Evolutionary conservation across 441 rosid genomes (phyloP).

Genomic region (Brassica balearica): DNA sequence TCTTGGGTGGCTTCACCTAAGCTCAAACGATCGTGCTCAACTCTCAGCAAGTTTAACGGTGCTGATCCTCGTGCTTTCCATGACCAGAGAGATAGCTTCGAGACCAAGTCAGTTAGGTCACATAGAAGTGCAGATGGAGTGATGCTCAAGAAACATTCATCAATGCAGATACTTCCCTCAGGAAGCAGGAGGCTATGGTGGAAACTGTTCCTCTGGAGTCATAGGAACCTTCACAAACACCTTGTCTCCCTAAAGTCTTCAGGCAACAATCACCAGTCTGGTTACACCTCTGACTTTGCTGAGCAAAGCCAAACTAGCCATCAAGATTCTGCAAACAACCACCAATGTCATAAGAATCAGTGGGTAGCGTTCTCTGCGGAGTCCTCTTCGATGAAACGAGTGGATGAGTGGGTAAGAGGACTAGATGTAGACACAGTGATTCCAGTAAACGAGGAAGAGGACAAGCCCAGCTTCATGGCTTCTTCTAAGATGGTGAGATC

Average conservation of each 20-base stretch:
- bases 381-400: slow-evolving; percentile 72
- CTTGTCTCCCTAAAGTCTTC: slow-evolving; percentile 47
- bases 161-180: slow-evolving; percentile 92
- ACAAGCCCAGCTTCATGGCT: slow-evolving; percentile 48
- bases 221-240: slow-evolving; percentile 74
- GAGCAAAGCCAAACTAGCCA: slow-evolving; percentile 58
- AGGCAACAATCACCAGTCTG: slow-evolving; percentile 68
- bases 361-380: slow-evolving; percentile 85
- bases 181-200: slow-evolving; percentile 85
- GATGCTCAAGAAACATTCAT: slow-evolving; percentile 90
- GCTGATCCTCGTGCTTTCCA: slow-evolving; percentile 47
- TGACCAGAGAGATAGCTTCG: slow-evolving; percentile 45
- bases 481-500: slow-evolving; percentile 66
- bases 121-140: slow-evolving; percentile 84
- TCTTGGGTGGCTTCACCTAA: slow-evolving; percentile 69
- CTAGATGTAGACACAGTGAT: slow-evolving; percentile 49
- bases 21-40: slow-evolving; percentile 88
- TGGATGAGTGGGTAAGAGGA: slow-evolving; percentile 84
- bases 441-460: slow-evolving; percentile 46
- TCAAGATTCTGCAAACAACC: slow-evolving; percentile 52
- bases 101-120: slow-evolving; percentile 56
- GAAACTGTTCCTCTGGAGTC: slow-evolving; percentile 97
- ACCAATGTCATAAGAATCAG: slow-evolving; percentile 62
- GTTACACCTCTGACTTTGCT: slow-evolving; percentile 83
- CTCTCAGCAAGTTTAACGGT: slow-evolving; percentile 55